Percentiles rank a stretch among this genome's conserved stretches.
phyloP scores from a whole-genome alignment of 352 stramenopile species.

The Phytophthora syringae region DNA sequence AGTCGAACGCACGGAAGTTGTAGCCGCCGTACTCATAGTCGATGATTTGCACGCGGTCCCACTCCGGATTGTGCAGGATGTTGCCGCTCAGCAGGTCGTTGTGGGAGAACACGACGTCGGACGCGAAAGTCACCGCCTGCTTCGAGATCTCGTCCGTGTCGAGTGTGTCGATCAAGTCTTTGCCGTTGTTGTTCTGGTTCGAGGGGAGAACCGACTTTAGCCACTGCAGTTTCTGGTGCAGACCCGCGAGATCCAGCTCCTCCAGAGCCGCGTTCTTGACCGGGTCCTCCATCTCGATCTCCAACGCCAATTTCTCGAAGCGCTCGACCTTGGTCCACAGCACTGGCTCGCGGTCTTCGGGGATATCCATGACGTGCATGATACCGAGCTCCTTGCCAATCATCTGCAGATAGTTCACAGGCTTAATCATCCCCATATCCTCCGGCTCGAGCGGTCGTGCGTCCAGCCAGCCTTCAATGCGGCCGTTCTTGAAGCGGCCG shows the following conservation, averaged over 20 bases:
- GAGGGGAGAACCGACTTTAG: conserved; percentile 88
- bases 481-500: conserved; percentile 92
- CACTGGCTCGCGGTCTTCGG: conserved; percentile 58
- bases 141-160: conserved; percentile 78
- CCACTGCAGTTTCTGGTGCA: conserved; percentile 77
- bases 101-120: conserved; percentile 92
- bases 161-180: conserved; percentile 53
- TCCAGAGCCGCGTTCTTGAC: conserved; percentile 64
- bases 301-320: conserved; percentile 78
- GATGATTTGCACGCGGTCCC: conserved; percentile 92
- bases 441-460: conserved; percentile 83
- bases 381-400: conserved; percentile 88
- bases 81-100: conserved; percentile 94
- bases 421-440: conserved; percentile 83
- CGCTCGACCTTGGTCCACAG: conserved; percentile 86
- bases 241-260: conserved; percentile 62
- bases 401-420: conserved; percentile 84
- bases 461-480: conserved; percentile 92
- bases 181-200: conserved; percentile 67
- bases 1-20: conserved; percentile 94
- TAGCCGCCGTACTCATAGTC: conserved; percentile 96
- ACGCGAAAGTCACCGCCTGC: conserved; percentile 76
- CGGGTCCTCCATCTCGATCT: conserved; percentile 64
- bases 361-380: conserved; percentile 91
- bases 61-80: conserved; percentile 79